Conservation (phyloP, 352 stramenopile species). For the Globisporangium mamillatum region DNA sequence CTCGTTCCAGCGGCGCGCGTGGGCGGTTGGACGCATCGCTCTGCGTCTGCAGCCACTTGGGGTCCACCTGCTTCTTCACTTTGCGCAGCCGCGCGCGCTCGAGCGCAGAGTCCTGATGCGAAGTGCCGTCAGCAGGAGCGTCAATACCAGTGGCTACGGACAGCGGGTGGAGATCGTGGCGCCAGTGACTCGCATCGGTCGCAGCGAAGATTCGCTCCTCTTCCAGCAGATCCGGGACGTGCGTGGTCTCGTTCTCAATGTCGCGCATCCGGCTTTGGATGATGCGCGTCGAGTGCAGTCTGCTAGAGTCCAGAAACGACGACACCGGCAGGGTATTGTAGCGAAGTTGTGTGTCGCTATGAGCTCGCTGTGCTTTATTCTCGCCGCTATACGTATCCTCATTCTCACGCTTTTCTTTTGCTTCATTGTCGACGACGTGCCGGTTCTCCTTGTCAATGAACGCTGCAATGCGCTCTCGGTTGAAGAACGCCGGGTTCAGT, state of each 20-base stretch:
- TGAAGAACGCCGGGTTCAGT: constrained; percentile 57
- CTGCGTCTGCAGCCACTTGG: constrained; percentile 56
- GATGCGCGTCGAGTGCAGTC: constrained; percentile 38
- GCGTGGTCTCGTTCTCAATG: constrained; percentile 8
- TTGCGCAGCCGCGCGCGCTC: constrained; percentile 49
- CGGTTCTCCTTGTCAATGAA: constrained; percentile 27
- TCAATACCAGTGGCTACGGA: neutral
- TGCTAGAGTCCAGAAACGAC: constrained; percentile 19
- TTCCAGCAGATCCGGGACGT: constrained; percentile 24
- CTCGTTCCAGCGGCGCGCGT: constrained; percentile 36
- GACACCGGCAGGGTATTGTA: neutral
- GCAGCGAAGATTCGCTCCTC: constrained; percentile 43
- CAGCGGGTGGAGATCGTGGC: constrained; percentile 19
- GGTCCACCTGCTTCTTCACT: constrained; percentile 64
- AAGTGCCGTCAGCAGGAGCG: constrained; percentile 5
- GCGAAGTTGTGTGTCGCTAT: neutral
- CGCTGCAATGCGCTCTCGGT: constrained; percentile 34
- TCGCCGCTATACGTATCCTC: neutral
- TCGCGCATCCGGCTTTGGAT: constrained; percentile 33
- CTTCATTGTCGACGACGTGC: neutral
- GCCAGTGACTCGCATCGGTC: constrained; percentile 41
- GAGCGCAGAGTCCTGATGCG: constrained; percentile 26
- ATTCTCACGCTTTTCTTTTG: neutral
- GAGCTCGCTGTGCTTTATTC: neutral
- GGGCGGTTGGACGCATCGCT: constrained; percentile 53